These are phyloP conservation scores for Linaria vulgaris DNA, from an alignment of 257 asterid species.

Conservation along the genomic window DNA sequence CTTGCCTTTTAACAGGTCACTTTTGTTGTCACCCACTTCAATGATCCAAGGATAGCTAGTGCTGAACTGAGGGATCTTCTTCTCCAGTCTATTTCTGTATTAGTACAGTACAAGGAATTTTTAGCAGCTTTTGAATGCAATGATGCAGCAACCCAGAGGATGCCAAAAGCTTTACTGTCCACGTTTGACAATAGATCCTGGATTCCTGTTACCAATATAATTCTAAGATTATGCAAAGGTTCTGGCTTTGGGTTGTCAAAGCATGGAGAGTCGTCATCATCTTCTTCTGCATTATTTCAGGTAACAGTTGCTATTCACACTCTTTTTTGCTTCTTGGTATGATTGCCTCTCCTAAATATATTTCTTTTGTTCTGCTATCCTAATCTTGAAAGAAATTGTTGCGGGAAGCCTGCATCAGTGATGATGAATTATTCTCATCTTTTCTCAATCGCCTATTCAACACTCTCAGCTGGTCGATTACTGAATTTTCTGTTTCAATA, in stretches of 20 bases:
- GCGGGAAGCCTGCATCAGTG: slow-evolving; percentile 74
- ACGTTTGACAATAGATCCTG: slow-evolving; percentile 92
- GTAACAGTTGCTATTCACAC: slow-evolving; percentile 29
- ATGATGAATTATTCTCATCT: slow-evolving; percentile 71
- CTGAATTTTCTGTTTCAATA: slow-evolving; percentile 88
- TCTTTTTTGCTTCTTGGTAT: slow-evolving; percentile 18
- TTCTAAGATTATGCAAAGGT: slow-evolving; percentile 78
- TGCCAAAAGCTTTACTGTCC: slow-evolving; percentile 84
- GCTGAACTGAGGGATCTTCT: slow-evolving; percentile 92
- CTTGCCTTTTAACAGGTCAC: slow-evolving; percentile 57
- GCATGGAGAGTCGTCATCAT: slow-evolving; percentile 82
- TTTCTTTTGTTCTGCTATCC: slow-evolving; percentile 5
- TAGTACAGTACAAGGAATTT: slow-evolving; percentile 83
- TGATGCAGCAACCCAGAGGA: slow-evolving; percentile 61
- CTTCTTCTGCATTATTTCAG: slow-evolving; percentile 80
- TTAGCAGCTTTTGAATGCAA: slow-evolving; percentile 85
- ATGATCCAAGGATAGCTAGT: slow-evolving; percentile 89
- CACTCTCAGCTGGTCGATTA: slow-evolving; percentile 96
- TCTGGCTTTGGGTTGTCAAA: slow-evolving; percentile 77
- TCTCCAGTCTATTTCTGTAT: slow-evolving; percentile 86
- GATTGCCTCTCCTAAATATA: slow-evolving; percentile 16
- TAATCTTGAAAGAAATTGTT: slow-evolving; percentile 54
- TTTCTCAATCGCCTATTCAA: slow-evolving; percentile 85
- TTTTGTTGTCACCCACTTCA: slow-evolving; percentile 77
- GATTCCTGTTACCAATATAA: slow-evolving; percentile 89